phyloP scores from a whole-genome alignment of 108 stramenopile genomes.

The Cyclotella atomus region DNA sequence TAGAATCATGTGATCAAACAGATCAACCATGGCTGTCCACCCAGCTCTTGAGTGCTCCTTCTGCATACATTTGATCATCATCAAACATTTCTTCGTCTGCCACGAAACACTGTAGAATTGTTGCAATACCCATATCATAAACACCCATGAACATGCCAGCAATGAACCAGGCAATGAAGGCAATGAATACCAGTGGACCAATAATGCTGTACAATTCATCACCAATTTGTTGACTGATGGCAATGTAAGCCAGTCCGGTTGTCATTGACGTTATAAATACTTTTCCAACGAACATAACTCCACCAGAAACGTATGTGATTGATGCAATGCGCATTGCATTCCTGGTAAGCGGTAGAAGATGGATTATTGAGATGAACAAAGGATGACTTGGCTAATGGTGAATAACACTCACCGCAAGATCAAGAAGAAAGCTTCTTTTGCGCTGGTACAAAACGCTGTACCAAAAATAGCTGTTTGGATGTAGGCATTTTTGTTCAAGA shows the following conservation, averaged over 20 bases:
- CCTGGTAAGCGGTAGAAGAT: neutral
- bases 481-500: conserved; percentile 93
- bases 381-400: too few species aligned
- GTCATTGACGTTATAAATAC: conserved; percentile 79
- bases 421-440: conserved; percentile 80
- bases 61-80: conserved; percentile 66
- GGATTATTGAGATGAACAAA: too few species aligned
- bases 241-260: conserved; percentile 56
- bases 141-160: conserved; percentile 64
- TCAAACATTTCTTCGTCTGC: conserved; percentile 93
- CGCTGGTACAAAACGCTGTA: conserved; percentile 79
- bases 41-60: conserved; percentile 48
- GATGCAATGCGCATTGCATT: conserved; percentile 73
- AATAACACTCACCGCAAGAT: conserved; percentile 74
- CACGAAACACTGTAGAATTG: conserved; percentile 88
- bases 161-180: conserved; percentile 62
- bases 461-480: conserved; percentile 93
- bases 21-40: conserved; percentile 35
- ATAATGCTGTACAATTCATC: conserved; percentile 51
- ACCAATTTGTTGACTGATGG: conserved; percentile 47
- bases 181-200: conserved; percentile 77
- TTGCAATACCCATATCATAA: conserved; percentile 80
- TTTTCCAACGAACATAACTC: conserved; percentile 88
- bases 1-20: too few species aligned
- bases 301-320: conserved; percentile 62